Evolutionary conservation across 371 early-diverging fungal species (phyloP), one percentile per base, ranked within the genome.

Genomic region (Rhizopus stolonifer): DNA sequence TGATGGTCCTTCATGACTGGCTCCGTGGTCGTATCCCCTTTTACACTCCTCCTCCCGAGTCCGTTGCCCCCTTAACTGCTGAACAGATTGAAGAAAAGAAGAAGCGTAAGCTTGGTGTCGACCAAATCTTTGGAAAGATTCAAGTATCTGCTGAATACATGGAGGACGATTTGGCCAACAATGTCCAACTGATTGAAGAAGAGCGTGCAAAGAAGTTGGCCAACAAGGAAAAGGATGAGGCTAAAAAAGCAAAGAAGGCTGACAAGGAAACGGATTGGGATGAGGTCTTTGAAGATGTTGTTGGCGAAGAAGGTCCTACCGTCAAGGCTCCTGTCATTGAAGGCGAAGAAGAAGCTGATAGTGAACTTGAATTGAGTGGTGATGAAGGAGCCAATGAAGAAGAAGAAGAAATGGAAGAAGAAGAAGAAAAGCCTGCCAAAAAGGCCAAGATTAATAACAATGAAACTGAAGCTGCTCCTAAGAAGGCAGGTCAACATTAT

Each of bases 1-100:
- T 97, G 70, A 98, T 95, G 92, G 88, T 99, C 5, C 79, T 99
- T 54, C 94, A 98, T 77, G 99, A 99, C 75, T 99, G 97, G 98
- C 77, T 98, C 46, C 86, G 99, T 52, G 99, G 99, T 44, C 93
- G 95, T 70, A 94, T 99, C 64, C 99, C 99, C 18, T 99, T 87
- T 82, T 99, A 88, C 72, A 83, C 84, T 1, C 70, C 87, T 17
- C 99, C 99, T 38, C 95, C 98, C 29, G 86, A 64, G 15, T 38
- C 72, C n/a, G 64, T 54, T 34, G 65, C 50, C 10, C 72, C 74
- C n/a, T 56, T 59, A 6, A 49, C 60, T 10, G 50, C 60, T 15
- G 61, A 64, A 23, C 54, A 64, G 52, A n/a, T n/a, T n/a, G 57
- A 57, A 14, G 72, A 63, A 57, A 58, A 46, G 63, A 72, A 53